Conservation (phyloP, 345 rosid species). For the Populus ilicifolia region DNA sequence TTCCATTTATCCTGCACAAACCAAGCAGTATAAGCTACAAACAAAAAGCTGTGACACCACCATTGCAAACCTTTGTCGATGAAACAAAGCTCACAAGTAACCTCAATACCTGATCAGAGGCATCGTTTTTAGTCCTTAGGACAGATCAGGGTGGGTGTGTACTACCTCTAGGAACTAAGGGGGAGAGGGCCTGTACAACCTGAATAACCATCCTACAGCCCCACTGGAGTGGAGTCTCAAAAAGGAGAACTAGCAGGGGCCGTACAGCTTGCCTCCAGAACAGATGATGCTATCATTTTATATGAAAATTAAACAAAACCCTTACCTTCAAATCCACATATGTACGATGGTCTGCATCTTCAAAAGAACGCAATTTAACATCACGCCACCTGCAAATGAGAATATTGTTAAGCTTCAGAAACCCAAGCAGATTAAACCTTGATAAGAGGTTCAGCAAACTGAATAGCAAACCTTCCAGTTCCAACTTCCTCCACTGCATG, state of each 20-base stretch:
- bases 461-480: slow-evolving; percentile 69
- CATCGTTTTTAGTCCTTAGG: neutral
- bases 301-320: neutral
- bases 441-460: neutral
- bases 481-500: slow-evolving; percentile 88
- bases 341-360: slow-evolving; percentile 27
- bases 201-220: neutral
- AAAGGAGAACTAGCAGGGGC: neutral
- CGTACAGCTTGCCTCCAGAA: neutral
- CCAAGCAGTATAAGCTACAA: neutral
- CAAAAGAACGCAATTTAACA: slow-evolving; percentile 25
- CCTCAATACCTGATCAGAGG: neutral
- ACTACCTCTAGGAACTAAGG: neutral
- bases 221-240: too few species aligned
- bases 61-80: neutral
- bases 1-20: slow-evolving; percentile 91
- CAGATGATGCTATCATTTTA: neutral
- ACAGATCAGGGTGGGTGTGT: neutral
- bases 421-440: neutral
- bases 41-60: neutral
- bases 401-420: neutral
- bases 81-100: too few species aligned
- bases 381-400: slow-evolving; percentile 37
- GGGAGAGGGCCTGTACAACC: neutral
- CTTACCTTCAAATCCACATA: slow-evolving; percentile 32